Percentiles rank a stretch among this genome's conserved stretches.
These are phyloP conservation scores for Mycena citricolor DNA, from an alignment of 1,284 basidiomycete genomes.

Conservation along the genomic window DNA sequence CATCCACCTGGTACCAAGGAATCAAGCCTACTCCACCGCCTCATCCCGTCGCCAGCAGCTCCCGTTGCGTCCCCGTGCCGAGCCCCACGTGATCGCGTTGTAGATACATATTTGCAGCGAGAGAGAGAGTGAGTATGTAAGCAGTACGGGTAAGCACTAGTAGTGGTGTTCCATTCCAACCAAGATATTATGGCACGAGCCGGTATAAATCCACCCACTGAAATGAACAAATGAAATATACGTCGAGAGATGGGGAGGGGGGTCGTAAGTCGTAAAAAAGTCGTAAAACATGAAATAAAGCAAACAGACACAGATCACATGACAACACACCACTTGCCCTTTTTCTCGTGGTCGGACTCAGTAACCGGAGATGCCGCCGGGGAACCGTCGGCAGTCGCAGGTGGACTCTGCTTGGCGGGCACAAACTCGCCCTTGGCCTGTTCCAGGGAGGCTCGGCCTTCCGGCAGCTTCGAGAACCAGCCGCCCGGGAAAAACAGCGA, in stretches of 20 bases:
- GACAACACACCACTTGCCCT: conserved; percentile 24
- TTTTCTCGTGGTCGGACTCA: conserved; percentile 19
- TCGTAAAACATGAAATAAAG: neutral
- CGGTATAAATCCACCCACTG: no score
- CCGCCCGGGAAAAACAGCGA: conserved; percentile 57
- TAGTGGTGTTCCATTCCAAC: no score
- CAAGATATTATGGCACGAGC: no score
- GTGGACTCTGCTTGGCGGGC: conserved; percentile 29
- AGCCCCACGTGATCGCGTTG: no score
- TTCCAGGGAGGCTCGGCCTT: conserved; percentile 49
- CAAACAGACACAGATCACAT: conserved; percentile 11
- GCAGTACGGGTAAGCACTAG: no score
- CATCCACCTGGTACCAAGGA: conserved; percentile 60
- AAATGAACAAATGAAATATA: no score
- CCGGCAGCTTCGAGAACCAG: conserved; percentile 48
- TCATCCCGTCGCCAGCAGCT: conserved; percentile 48
- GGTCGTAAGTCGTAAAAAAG: neutral
- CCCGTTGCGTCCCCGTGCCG: conserved; percentile 44
- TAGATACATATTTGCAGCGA: no score
- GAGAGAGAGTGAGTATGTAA: no score
- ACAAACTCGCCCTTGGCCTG: conserved; percentile 52
- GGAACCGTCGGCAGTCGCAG: conserved; percentile 10
- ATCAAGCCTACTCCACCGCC: conserved; percentile 48
- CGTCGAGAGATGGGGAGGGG: no score
- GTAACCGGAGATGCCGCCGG: neutral